These are phyloP conservation scores for Trichoderma sp. DNA, from an alignment of 2,329 filamentous ascomycete species.

Conservation along the genomic window DNA sequence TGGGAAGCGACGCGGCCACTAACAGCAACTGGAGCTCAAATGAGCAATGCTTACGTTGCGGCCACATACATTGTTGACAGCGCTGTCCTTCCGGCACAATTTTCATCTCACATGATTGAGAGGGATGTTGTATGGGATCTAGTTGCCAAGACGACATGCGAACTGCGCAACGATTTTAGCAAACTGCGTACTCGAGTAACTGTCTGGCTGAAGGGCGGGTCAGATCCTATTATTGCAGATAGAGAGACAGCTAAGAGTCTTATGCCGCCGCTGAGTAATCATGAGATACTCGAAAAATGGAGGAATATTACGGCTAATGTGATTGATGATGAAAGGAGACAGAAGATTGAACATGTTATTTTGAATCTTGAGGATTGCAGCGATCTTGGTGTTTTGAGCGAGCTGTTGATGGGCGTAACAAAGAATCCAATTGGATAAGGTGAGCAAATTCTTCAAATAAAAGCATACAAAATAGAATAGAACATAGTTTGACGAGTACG, in stretches of 20 bases:
- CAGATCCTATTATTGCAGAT: slow-evolving; percentile 26
- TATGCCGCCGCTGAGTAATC: slow-evolving; percentile 41
- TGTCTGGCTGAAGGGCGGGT: slow-evolving; percentile 29
- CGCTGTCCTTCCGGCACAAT: slow-evolving; percentile 42
- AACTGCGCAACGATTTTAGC: slow-evolving; percentile 33
- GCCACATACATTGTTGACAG: slow-evolving; percentile 45
- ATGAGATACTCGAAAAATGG: slow-evolving; percentile 45
- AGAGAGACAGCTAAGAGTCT: slow-evolving; percentile 38
- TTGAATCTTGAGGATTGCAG: slow-evolving; percentile 37
- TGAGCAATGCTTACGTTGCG: slow-evolving; percentile 43
- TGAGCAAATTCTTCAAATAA: neutral
- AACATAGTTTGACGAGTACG: no score
- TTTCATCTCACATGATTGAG: slow-evolving; percentile 39
- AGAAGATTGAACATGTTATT: slow-evolving; percentile 39
- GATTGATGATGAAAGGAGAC: slow-evolving; percentile 37
- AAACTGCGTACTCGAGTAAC: slow-evolving; percentile 25
- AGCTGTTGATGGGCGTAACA: slow-evolving; percentile 11
- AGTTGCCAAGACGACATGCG: slow-evolving; percentile 35
- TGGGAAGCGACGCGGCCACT: slow-evolving; percentile 42
- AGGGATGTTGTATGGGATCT: slow-evolving; percentile 44
- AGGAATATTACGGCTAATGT: slow-evolving; percentile 37
- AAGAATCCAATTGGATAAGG: slow-evolving; percentile 13
- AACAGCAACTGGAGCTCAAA: slow-evolving; percentile 44
- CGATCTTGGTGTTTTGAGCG: slow-evolving; percentile 13
- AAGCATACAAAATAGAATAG: no score